These are phyloP conservation scores for Intubia oerlemansii DNA, from an alignment of 2,329 filamentous ascomycete genomes.

Conservation along the genomic window DNA sequence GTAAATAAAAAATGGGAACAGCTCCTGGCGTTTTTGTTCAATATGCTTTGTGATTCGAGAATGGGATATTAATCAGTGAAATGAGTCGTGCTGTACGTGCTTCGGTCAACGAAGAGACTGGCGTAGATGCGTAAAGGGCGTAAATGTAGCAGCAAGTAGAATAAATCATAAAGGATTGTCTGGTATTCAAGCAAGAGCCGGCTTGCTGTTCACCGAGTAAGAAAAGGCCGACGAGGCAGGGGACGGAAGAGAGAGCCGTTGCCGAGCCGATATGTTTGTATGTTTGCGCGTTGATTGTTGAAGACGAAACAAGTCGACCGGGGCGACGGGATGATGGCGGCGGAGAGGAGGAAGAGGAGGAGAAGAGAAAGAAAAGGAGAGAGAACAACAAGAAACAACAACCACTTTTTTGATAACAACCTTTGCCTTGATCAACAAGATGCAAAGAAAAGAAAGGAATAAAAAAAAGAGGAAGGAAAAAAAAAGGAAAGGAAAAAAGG, in stretches of 20 bases:
- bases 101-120: too few relatives aligned
- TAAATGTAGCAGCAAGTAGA: too few relatives aligned
- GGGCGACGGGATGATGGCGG: not conserved
- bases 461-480: not conserved
- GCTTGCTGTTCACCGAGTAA: constrained; percentile 34
- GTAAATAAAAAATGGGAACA: too few relatives aligned
- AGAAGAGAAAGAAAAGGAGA: not conserved
- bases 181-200: constrained; percentile 35
- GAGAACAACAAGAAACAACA: constrained; percentile 1
- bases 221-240: constrained; percentile 7
- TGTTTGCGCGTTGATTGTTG: too few relatives aligned
- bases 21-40: too few relatives aligned
- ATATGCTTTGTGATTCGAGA: constrained; percentile 7
- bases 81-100: too few relatives aligned
- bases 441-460: not conserved
- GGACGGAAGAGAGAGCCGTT: not conserved
- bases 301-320: not conserved
- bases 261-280: too few relatives aligned
- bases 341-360: constrained; percentile 5
- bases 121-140: too few relatives aligned
- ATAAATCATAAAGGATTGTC: too few relatives aligned
- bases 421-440: not conserved
- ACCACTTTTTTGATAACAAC: too few relatives aligned
- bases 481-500: too few relatives aligned
- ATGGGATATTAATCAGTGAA: too few relatives aligned